phyloP scores from a whole-genome alignment of 306 rosid genomes.

The Leucaena leucocephala region DNA sequence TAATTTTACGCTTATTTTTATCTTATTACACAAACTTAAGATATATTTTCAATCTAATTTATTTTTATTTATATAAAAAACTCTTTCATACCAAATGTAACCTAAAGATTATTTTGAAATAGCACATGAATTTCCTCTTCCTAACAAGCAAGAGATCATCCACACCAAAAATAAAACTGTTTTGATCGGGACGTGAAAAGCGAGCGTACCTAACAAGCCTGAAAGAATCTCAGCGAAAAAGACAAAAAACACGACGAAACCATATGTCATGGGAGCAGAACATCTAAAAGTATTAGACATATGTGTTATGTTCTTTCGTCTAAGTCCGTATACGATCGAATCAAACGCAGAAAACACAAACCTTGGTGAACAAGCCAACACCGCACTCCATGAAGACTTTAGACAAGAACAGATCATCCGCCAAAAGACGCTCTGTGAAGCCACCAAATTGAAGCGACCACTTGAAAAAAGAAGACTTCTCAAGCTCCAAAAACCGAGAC shows the following conservation, averaged over 20 bases:
- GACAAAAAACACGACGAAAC: not conserved
- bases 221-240: not conserved
- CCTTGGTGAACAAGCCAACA: slow-evolving; percentile 95
- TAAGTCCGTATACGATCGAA: not conserved
- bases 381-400: slow-evolving; percentile 90
- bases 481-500: slow-evolving; percentile 66
- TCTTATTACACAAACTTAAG: too few relatives aligned
- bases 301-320: not conserved
- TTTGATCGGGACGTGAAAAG: not conserved
- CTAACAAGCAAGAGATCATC: not conserved
- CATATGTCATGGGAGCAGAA: not conserved
- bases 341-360: slow-evolving; percentile 17
- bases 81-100: too few relatives aligned
- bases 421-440: slow-evolving; percentile 83
- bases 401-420: slow-evolving; percentile 89
- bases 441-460: slow-evolving; percentile 88
- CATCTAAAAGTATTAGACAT: not conserved
- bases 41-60: too few relatives aligned
- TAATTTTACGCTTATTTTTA: too few relatives aligned
- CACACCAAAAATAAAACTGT: not conserved
- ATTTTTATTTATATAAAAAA: too few relatives aligned
- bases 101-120: not conserved
- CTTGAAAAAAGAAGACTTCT: slow-evolving; percentile 59
- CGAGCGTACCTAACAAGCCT: not conserved
- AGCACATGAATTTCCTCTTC: not conserved